These are phyloP conservation scores for Biscogniauxia marginata DNA, from an alignment of 2,329 filamentous ascomycete genomes.

Conservation along the genomic window DNA sequence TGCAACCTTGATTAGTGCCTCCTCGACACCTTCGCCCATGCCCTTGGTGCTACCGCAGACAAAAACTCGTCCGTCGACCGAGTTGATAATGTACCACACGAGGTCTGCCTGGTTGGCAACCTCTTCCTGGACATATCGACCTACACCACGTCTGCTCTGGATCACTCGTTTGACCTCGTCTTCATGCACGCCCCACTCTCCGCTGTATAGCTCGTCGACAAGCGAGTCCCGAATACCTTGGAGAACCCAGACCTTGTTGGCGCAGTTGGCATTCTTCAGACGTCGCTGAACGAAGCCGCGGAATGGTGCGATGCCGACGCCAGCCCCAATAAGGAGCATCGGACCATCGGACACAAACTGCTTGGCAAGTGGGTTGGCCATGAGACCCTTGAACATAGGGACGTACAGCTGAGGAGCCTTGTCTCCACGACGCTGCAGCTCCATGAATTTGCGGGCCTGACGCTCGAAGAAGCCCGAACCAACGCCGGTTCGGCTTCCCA, in stretches of 20 bases:
- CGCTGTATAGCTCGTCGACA: slow-evolving; percentile 93
- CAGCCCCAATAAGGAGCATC: slow-evolving; percentile 95
- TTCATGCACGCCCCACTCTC: slow-evolving; percentile 94
- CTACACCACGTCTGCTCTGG: slow-evolving; percentile 72
- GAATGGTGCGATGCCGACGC: slow-evolving; percentile 96
- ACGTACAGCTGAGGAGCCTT: slow-evolving; percentile 65
- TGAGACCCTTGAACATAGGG: slow-evolving; percentile 97
- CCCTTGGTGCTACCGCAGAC: slow-evolving; percentile 94
- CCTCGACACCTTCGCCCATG: slow-evolving; percentile 96
- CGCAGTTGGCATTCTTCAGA: slow-evolving; percentile 38
- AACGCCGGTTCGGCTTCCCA: slow-evolving; percentile 73
- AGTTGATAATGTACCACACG: slow-evolving; percentile 98
- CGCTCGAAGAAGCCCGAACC: slow-evolving; percentile 93
- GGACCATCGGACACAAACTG: slow-evolving; percentile 92
- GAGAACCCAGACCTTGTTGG: slow-evolving; percentile 39
- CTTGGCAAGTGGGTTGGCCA: slow-evolving; percentile 92
- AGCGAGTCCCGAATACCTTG: slow-evolving; percentile 64
- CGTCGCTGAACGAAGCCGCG: slow-evolving; percentile 89
- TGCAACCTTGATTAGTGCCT: slow-evolving; percentile 82
- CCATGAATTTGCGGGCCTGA: slow-evolving; percentile 70
- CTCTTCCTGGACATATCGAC: slow-evolving; percentile 94
- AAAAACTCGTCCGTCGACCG: slow-evolving; percentile 92
- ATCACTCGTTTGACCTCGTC: slow-evolving; percentile 81
- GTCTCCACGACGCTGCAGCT: slow-evolving; percentile 62
- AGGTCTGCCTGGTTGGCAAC: slow-evolving; percentile 87